Conservation (phyloP, 1,284 basidiomycete species). For the Papiliotrema laurentii region DNA sequence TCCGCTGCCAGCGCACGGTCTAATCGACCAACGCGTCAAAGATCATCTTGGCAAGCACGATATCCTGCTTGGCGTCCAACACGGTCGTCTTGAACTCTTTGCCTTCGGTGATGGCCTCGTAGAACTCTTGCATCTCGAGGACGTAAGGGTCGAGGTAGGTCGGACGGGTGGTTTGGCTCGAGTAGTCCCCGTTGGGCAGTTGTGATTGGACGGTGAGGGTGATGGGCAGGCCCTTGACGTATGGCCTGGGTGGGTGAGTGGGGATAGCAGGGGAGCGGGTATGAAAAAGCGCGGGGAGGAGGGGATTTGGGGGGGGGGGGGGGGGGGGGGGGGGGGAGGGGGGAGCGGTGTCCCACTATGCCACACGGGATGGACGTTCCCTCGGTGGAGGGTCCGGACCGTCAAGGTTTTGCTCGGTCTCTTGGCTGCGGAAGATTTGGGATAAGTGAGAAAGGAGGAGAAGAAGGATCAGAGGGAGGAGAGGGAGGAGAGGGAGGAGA, state of each 20-base stretch:
- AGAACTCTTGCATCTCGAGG: slow-evolving; percentile 35
- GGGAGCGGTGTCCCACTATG: too few relatives aligned
- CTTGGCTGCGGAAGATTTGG: too few relatives aligned
- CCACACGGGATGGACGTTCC: too few relatives aligned
- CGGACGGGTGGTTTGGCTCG: slow-evolving; percentile 36
- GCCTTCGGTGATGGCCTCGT: slow-evolving; percentile 33
- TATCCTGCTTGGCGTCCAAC: slow-evolving; percentile 41
- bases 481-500: too few relatives aligned
- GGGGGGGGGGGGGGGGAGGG: too few relatives aligned
- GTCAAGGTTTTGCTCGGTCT: too few relatives aligned
- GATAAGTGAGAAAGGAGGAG: too few relatives aligned
- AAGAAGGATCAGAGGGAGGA: too few relatives aligned
- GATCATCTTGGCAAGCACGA: slow-evolving; percentile 45
- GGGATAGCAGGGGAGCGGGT: too few relatives aligned
- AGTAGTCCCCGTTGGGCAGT: slow-evolving; percentile 31
- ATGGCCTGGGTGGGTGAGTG: slow-evolving; percentile 42
- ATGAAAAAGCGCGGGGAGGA: too few relatives aligned
- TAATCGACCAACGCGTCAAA: slow-evolving; percentile 31
- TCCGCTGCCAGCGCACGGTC: not conserved
- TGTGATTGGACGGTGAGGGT: slow-evolving; percentile 39
- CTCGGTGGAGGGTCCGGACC: too few relatives aligned
- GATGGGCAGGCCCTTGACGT: slow-evolving; percentile 49
- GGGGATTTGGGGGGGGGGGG: too few relatives aligned
- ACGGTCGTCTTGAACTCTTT: slow-evolving; percentile 35
- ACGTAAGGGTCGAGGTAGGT: slow-evolving; percentile 49